Evolutionary conservation across 495 filamentous ascomycete genomes (phyloP).

Genomic region (Penicillium angulare): DNA sequence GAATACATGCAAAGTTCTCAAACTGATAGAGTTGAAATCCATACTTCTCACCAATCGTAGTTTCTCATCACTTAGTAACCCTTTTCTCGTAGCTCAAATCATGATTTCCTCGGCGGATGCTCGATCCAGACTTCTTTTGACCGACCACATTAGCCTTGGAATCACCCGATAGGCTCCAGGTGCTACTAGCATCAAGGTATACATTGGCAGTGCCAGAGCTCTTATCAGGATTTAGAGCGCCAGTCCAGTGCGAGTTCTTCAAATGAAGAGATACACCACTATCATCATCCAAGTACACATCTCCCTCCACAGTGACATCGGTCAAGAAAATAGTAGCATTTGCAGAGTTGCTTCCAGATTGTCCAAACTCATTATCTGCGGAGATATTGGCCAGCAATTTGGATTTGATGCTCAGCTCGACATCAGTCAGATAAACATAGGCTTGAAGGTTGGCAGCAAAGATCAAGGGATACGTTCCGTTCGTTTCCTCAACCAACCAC

Average conservation of each 20-base stretch:
- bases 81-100: background rate
- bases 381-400: background rate
- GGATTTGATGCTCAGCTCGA: background rate
- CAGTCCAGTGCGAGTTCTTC: background rate
- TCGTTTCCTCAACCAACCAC: constrained; percentile 1
- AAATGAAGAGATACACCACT: background rate
- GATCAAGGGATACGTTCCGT: background rate
- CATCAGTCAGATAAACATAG: background rate
- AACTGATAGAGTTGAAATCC: too few relatives aligned
- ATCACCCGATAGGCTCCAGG: background rate
- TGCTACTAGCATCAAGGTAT: background rate
- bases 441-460: constrained; percentile 2
- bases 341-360: background rate
- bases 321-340: background rate
- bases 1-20: too few relatives aligned
- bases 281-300: background rate
- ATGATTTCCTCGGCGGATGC: background rate
- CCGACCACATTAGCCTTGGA: background rate
- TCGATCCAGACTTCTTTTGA: background rate
- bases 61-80: too few relatives aligned
- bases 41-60: too few relatives aligned
- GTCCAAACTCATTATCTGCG: background rate
- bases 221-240: background rate
- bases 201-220: background rate
- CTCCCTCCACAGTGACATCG: background rate